Evolutionary conservation across 1,284 basidiomycete genomes (phyloP).

Genomic region (Moniliophthora roreri): DNA sequence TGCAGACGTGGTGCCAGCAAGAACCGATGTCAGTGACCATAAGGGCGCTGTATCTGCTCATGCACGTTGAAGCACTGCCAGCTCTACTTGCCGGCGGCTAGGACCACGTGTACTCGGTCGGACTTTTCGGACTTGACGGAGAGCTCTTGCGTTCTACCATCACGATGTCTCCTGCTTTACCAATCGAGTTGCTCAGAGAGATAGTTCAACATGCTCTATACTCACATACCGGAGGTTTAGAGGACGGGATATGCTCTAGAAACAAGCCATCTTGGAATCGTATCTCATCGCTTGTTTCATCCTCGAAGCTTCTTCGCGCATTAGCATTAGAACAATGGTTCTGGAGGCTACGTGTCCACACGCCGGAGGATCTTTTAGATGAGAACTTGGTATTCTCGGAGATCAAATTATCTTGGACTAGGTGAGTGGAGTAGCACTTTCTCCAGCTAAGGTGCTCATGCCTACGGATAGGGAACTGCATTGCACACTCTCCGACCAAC

Average conservation of each 20-base stretch:
- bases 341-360: slow-evolving; percentile 22
- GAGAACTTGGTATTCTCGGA: slow-evolving; percentile 23
- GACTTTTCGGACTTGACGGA: no score
- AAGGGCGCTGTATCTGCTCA: no score
- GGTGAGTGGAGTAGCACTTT: slow-evolving; percentile 19
- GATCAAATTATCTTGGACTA: slow-evolving; percentile 26
- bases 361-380: slow-evolving; percentile 20
- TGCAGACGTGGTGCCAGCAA: no score
- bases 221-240: not conserved
- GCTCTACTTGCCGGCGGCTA: no score
- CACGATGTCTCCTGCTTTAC: slow-evolving; percentile 9
- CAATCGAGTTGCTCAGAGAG: slow-evolving; percentile 24
- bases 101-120: no score
- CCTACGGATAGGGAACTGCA: slow-evolving; percentile 25
- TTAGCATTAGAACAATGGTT: slow-evolving; percentile 32
- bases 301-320: slow-evolving; percentile 26
- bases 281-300: slow-evolving; percentile 24
- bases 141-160: no score
- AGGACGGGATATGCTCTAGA: slow-evolving; percentile 6
- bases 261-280: slow-evolving; percentile 27
- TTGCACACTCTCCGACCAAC: slow-evolving; percentile 22
- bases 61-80: no score
- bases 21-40: no score
- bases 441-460: not conserved
- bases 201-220: slow-evolving; percentile 19